phyloP scores from a whole-genome alignment of 371 early-diverging fungal species.

The Edhazardia aedis region DNA sequence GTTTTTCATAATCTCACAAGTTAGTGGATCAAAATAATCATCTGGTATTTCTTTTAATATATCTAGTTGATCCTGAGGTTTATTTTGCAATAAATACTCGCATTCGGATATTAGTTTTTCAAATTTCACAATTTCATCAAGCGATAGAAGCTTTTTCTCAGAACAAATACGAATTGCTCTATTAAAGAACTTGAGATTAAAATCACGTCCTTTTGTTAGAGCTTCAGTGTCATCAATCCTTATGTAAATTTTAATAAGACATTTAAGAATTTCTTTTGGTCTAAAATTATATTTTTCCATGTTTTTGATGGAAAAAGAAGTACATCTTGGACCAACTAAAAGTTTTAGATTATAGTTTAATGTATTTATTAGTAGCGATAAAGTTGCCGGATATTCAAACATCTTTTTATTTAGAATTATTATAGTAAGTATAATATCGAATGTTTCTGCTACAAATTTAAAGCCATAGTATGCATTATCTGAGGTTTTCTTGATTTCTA shows the following conservation, averaged over 20 bases:
- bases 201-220: constrained; percentile 29
- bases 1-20: constrained; percentile 37
- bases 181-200: constrained; percentile 29
- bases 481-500: no score
- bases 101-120: constrained; percentile 12
- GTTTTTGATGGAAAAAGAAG: constrained; percentile 17
- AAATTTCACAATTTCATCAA: constrained; percentile 18
- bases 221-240: constrained; percentile 6
- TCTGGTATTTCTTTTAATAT: constrained; percentile 23
- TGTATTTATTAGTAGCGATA: no score
- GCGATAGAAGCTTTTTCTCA: constrained; percentile 21
- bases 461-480: no score
- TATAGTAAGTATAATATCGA: no score
- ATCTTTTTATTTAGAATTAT: no score
- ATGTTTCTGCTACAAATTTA: no score
- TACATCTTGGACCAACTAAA: constrained; percentile 31
- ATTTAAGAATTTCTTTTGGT: constrained; percentile 21
- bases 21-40: constrained; percentile 45
- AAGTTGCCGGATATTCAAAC: no score
- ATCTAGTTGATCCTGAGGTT: background rate
- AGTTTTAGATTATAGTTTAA: constrained; percentile 39
- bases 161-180: constrained; percentile 30
- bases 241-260: constrained; percentile 28
- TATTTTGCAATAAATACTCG: constrained; percentile 11
- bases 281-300: constrained; percentile 24